Conservation (phyloP, 2,329 filamentous ascomycete species). For the Tolypocladium amazonense region DNA sequence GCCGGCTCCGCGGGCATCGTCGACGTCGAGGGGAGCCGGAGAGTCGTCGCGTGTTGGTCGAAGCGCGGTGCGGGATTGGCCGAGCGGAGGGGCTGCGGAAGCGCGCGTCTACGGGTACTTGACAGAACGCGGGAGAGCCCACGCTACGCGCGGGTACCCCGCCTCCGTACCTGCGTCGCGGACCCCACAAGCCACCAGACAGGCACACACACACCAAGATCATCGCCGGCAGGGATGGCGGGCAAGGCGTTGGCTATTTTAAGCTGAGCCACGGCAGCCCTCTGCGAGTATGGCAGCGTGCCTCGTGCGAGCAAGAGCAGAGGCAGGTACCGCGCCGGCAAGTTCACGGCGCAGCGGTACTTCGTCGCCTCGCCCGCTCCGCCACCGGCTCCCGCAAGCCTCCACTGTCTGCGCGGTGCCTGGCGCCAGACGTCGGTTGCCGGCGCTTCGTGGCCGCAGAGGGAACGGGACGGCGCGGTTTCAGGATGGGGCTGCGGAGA, state of each 20-base stretch:
- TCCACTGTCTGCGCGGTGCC: background rate
- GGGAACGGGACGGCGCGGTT: background rate
- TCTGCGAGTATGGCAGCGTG: background rate
- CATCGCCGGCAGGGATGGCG: no score
- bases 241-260: background rate
- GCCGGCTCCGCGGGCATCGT: background rate
- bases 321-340: background rate
- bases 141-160: no score
- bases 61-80: background rate
- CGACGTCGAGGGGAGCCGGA: background rate
- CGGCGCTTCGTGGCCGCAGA: background rate
- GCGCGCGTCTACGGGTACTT: slow-evolving; percentile 6
- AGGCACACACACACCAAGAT: no score
- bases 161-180: background rate
- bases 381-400: no score
- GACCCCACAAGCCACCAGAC: background rate
- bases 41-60: background rate
- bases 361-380: no score
- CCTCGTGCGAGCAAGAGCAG: background rate
- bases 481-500: background rate
- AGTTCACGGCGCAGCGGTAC: no score
- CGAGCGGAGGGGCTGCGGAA: background rate
- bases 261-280: no score
- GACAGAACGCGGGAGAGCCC: no score
- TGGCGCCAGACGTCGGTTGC: background rate